Percentiles rank a stretch among this genome's conserved stretches.
These are phyloP conservation scores for Cladophialophora chaetospira DNA, from an alignment of 2,329 filamentous ascomycete genomes.

Conservation along the genomic window DNA sequence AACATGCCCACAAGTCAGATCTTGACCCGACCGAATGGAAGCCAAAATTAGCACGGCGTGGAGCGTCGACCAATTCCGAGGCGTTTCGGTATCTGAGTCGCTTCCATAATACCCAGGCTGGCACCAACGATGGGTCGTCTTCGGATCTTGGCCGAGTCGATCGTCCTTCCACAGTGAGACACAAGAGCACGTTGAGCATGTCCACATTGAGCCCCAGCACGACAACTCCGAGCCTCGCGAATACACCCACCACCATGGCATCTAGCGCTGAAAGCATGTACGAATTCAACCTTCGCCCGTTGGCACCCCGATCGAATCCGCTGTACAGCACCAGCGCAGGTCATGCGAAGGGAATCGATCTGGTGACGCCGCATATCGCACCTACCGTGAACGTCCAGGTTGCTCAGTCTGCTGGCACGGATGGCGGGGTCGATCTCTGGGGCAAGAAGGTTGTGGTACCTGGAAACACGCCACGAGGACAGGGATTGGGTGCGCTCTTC, in stretches of 20 bases:
- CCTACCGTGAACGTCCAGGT: slow-evolving; percentile 17
- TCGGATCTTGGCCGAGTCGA: neutral
- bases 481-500: slow-evolving; percentile 28
- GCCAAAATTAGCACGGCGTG: slow-evolving; percentile 43
- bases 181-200: slow-evolving; percentile 37
- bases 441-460: slow-evolving; percentile 25
- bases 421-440: slow-evolving; percentile 22
- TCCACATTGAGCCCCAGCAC: slow-evolving; percentile 35
- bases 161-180: slow-evolving; percentile 32
- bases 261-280: slow-evolving; percentile 41
- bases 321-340: slow-evolving; percentile 38
- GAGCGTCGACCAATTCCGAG: slow-evolving; percentile 38
- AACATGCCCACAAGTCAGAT: slow-evolving; percentile 46
- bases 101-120: slow-evolving; percentile 40
- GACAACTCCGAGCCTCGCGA: slow-evolving; percentile 36
- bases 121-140: neutral
- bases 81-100: slow-evolving; percentile 49
- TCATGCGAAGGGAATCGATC: slow-evolving; percentile 38
- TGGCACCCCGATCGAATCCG: slow-evolving; percentile 46
- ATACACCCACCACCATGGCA: slow-evolving; percentile 43
- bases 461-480: slow-evolving; percentile 10
- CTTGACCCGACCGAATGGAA: slow-evolving; percentile 55
- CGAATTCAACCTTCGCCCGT: slow-evolving; percentile 40
- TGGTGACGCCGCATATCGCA: slow-evolving; percentile 44
- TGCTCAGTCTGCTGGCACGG: slow-evolving; percentile 2